phyloP scores from a whole-genome alignment of 2,329 filamentous ascomycete genomes.

The Elsinoe necatrix region DNA sequence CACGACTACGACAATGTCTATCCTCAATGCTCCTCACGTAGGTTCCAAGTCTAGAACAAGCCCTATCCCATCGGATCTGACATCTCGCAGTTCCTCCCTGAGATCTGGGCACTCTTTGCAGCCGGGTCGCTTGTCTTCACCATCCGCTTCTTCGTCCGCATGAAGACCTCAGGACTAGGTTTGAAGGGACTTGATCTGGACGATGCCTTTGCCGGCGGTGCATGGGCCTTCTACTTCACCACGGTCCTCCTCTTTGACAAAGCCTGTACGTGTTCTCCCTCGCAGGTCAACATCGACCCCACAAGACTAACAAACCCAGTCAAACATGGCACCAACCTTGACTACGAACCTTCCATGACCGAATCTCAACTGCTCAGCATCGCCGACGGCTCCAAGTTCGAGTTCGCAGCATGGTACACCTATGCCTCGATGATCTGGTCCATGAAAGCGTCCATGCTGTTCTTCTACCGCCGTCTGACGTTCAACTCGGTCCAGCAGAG shows the following conservation, averaged over 20 bases:
- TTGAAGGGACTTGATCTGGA: slow-evolving; percentile 1
- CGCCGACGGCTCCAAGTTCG: slow-evolving; percentile 28
- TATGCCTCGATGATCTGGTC: slow-evolving; percentile 17
- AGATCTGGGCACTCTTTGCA: slow-evolving; percentile 5
- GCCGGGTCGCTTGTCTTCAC: slow-evolving; percentile 2
- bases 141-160: slow-evolving; percentile 6
- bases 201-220: slow-evolving; percentile 9
- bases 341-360: slow-evolving; percentile 20
- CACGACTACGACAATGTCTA: slow-evolving; percentile 1
- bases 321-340: slow-evolving; percentile 6
- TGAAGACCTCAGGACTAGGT: neutral
- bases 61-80: neutral
- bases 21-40: neutral
- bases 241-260: slow-evolving; percentile 2
- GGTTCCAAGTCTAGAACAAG: neutral
- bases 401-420: slow-evolving; percentile 34
- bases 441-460: slow-evolving; percentile 15
- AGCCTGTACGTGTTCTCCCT: neutral
- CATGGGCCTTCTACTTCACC: slow-evolving; percentile 1
- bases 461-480: slow-evolving; percentile 20
- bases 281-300: too few species aligned
- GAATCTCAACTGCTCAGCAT: slow-evolving; percentile 24
- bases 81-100: slow-evolving; percentile 2
- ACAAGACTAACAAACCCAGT: neutral
- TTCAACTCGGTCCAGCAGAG: slow-evolving; percentile 5